Conservation (phyloP, 192 early-diverging fungal species). For the Lobosporangium transversale region DNA sequence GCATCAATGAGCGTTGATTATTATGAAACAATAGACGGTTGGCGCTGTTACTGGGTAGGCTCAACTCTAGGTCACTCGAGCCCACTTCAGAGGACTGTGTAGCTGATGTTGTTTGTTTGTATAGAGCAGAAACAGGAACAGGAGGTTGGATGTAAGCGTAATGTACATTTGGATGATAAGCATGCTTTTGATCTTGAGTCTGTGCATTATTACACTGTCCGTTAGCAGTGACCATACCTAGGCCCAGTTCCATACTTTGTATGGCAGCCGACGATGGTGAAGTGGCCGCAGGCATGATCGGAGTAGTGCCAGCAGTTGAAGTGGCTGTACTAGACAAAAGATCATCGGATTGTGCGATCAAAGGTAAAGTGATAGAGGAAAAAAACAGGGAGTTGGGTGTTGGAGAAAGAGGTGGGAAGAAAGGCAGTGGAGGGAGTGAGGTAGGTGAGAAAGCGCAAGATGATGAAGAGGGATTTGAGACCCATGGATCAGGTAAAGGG, state of each 20-base stretch:
- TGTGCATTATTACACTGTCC: not conserved
- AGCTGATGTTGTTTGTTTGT: not conserved
- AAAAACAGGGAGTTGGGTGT: not conserved
- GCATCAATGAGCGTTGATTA: slow-evolving; percentile 1
- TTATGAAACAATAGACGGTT: not conserved
- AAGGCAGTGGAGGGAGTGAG: slow-evolving; percentile 3
- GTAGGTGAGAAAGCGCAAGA: slow-evolving; percentile 6
- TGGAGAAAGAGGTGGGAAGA: not conserved
- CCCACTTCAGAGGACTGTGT: slow-evolving; percentile 18
- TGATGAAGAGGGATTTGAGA: not conserved
- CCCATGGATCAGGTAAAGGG: not conserved
- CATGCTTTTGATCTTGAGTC: not conserved
- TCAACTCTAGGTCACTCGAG: slow-evolving; percentile 12
- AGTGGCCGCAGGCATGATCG: too few relatives aligned
- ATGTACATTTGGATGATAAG: not conserved
- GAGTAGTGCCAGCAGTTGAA: too few relatives aligned
- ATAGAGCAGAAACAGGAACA: not conserved
- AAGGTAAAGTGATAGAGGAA: not conserved
- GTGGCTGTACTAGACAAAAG: too few relatives aligned
- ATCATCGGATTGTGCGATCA: not conserved
- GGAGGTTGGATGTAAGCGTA: not conserved
- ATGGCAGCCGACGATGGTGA: not conserved
- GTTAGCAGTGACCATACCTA: not conserved
- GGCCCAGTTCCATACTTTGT: not conserved
- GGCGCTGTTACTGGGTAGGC: slow-evolving; percentile 2